phyloP scores from a whole-genome alignment of 441 rosid genomes.

The Erysimum pusillum region DNA sequence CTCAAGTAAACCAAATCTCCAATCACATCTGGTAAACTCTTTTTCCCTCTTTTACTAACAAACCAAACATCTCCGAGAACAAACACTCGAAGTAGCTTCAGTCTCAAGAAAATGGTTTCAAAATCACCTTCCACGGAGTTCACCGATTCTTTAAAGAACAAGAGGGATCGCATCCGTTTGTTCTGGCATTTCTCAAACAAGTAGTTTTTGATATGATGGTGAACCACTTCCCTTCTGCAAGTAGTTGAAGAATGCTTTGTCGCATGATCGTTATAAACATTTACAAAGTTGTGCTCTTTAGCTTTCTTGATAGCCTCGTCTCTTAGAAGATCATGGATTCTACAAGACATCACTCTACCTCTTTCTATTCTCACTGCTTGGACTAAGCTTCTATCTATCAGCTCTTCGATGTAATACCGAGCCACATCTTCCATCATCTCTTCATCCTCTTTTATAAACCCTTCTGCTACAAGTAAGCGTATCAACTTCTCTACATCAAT shows the following conservation, averaged over 20 bases:
- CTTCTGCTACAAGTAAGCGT: constrained; percentile 33
- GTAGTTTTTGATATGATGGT: constrained; percentile 7
- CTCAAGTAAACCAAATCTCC: constrained; percentile 43
- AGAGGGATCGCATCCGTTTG: constrained; percentile 39
- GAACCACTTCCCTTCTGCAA: constrained; percentile 41
- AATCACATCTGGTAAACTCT: constrained; percentile 5
- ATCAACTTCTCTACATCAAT: constrained; percentile 22
- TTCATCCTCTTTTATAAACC: constrained; percentile 16
- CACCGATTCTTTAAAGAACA: constrained; percentile 1
- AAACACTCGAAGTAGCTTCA: constrained; percentile 44
- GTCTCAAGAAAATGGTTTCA: background rate
- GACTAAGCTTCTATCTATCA: constrained; percentile 36
- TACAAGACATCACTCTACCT: constrained; percentile 21
- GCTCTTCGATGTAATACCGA: constrained; percentile 18
- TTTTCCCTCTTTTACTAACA: no score
- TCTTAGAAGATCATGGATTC: constrained; percentile 40
- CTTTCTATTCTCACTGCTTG: background rate
- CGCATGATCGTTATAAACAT: constrained; percentile 4
- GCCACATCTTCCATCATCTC: constrained; percentile 35
- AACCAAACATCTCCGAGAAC: constrained; percentile 22
- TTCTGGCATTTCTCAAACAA: constrained; percentile 21
- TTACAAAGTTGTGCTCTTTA: constrained; percentile 39
- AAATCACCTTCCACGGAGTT: background rate
- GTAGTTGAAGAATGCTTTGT: background rate
- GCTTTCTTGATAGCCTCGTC: constrained; percentile 37